Conservation (phyloP, 805 yeast species). For the Nakazawaea molendinolei region DNA sequence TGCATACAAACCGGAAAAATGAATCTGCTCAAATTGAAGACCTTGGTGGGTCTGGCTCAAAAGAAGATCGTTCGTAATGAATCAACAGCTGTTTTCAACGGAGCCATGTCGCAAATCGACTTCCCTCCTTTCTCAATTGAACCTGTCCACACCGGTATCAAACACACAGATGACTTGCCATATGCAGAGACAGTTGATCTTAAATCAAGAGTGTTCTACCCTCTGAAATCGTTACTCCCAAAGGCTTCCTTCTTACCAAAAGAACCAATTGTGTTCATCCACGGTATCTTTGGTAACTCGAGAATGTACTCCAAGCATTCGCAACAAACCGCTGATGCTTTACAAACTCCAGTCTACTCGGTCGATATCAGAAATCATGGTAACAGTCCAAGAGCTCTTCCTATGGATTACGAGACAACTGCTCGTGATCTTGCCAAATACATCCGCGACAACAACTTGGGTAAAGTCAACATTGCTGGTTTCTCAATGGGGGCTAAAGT, state of each 20-base stretch:
- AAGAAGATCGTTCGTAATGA: too few species aligned
- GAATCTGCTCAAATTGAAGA: too few species aligned
- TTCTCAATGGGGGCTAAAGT: slow-evolving; percentile 61
- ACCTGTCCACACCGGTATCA: not conserved
- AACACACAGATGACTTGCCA: not conserved
- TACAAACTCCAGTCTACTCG: slow-evolving; percentile 31
- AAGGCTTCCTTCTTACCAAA: slow-evolving; percentile 1
- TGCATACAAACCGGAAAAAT: too few species aligned
- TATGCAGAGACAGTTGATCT: slow-evolving; percentile 2
- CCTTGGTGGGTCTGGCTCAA: too few species aligned
- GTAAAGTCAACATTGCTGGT: slow-evolving; percentile 34
- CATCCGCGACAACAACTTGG: slow-evolving; percentile 23
- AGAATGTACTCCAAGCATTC: slow-evolving; percentile 36
- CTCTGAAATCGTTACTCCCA: not conserved
- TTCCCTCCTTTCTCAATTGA: too few species aligned
- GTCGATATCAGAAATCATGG: slow-evolving; percentile 57
- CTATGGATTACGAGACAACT: slow-evolving; percentile 37
- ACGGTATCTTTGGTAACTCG: slow-evolving; percentile 49
- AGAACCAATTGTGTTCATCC: slow-evolving; percentile 39
- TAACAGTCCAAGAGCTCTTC: slow-evolving; percentile 33
- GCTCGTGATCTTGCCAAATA: slow-evolving; percentile 35
- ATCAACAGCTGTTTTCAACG: too few species aligned
- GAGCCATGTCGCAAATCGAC: too few species aligned
- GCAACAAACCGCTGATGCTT: slow-evolving; percentile 23
- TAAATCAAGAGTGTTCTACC: not conserved